Percentiles rank a stretch among this genome's conserved stretches.
Conservation (phyloP, 768 basidiomycete species). For the Boletus vinaceobasis region DNA sequence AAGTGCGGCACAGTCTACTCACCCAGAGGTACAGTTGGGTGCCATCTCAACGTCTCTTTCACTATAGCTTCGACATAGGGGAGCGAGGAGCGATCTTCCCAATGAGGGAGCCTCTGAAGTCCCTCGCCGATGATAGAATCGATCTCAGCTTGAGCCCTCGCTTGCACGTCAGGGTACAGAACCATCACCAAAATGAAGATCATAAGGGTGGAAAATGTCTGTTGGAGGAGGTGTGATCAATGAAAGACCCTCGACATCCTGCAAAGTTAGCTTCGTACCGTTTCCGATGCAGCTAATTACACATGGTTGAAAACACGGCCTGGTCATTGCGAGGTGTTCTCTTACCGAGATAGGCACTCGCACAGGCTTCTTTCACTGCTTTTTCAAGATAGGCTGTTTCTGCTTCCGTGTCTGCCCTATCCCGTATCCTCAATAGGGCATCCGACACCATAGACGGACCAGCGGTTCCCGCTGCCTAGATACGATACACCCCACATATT, state of each 20-base stretch:
- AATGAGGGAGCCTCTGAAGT: conserved; percentile 18
- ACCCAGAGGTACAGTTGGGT: conserved; percentile 16
- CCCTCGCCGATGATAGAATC: conserved; percentile 16
- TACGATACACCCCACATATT: not conserved
- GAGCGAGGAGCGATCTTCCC: conserved; percentile 19
- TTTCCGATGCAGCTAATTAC: conserved; percentile 20
- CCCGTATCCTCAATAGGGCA: conserved; percentile 13
- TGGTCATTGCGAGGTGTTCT: not conserved
- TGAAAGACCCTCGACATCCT: not conserved
- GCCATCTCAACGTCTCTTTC: conserved; percentile 26
- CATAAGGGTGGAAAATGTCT: conserved; percentile 19
- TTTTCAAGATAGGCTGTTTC: conserved; percentile 16
- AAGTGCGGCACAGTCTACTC: not conserved
- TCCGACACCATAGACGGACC: conserved; percentile 25
- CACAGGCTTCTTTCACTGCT: conserved; percentile 22
- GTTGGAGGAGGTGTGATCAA: conserved; percentile 6
- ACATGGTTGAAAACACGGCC: conserved; percentile 9
- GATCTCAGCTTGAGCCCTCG: conserved; percentile 17
- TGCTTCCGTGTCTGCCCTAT: not conserved
- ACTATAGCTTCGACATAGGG: conserved; percentile 22
- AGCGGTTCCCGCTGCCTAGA: conserved; percentile 19
- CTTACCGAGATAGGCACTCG: conserved; percentile 20
- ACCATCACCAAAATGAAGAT: conserved; percentile 26
- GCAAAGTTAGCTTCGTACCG: conserved; percentile 12
- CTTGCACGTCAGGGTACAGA: conserved; percentile 24